Percentiles rank a stretch among this genome's conserved stretches.
Evolutionary conservation across 768 basidiomycete genomes (phyloP).

Genomic region (Mycena alexandri): DNA sequence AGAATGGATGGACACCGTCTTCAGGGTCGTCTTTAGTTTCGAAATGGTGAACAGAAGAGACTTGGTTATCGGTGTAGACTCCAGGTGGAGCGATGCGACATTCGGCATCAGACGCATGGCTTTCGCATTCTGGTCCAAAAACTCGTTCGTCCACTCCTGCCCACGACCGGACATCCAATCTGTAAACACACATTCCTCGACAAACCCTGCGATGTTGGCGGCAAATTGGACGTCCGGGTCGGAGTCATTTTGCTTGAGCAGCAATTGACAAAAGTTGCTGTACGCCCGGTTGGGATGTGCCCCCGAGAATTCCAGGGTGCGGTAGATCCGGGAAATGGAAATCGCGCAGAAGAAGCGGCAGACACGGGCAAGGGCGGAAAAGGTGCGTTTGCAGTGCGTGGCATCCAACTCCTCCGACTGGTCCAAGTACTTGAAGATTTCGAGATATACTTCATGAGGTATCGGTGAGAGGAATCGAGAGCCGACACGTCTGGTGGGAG

Average conservation of each 20-base stretch:
- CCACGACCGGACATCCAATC: constrained; percentile 18
- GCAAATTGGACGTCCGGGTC: constrained; percentile 3
- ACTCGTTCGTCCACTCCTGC: background rate
- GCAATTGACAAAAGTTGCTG: constrained; percentile 18
- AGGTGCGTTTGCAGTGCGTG: constrained; percentile 36
- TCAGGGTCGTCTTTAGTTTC: constrained; percentile 9
- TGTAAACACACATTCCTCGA: constrained; percentile 26
- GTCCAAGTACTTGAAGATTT: constrained; percentile 53
- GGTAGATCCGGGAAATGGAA: constrained; percentile 56
- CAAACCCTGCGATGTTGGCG: constrained; percentile 12
- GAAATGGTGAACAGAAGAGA: constrained; percentile 21
- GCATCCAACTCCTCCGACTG: constrained; percentile 35
- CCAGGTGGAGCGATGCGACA: constrained; percentile 15
- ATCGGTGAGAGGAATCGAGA: constrained; percentile 44
- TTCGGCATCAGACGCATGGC: constrained; percentile 24
- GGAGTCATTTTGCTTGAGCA: constrained; percentile 3
- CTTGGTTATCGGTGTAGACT: constrained; percentile 19
- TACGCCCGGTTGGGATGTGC: background rate
- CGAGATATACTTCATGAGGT: constrained; percentile 59
- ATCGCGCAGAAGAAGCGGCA: constrained; percentile 58
- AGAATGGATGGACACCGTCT: constrained; percentile 21
- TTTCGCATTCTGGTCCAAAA: constrained; percentile 8
- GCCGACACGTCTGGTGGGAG: constrained; percentile 40
- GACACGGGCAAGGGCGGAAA: constrained; percentile 52
- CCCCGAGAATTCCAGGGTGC: constrained; percentile 44